Evolutionary conservation across 345 rosid genomes (phyloP).

Genomic region (Mangifera indica): DNA sequence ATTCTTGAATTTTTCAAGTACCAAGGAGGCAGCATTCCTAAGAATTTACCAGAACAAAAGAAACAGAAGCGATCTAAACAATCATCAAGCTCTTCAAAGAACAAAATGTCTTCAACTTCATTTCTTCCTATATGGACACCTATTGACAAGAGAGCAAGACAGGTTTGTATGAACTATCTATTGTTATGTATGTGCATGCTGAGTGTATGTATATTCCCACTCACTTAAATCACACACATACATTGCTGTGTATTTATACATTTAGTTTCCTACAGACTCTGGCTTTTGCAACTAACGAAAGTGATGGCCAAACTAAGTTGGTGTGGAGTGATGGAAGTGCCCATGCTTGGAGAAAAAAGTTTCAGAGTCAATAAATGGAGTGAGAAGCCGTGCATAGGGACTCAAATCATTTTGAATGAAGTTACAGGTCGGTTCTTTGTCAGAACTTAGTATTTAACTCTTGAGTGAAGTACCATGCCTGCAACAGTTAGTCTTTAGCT

Average conservation of each 20-base stretch:
- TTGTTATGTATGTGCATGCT: not conserved
- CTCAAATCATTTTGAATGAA: conserved; percentile 3
- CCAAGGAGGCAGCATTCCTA: conserved; percentile 55
- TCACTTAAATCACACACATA: not conserved
- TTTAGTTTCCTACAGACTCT: conserved; percentile 51
- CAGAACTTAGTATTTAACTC: not conserved
- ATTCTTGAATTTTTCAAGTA: conserved; percentile 77
- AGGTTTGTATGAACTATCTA: conserved; percentile 31
- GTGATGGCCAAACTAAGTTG: conserved; percentile 70
- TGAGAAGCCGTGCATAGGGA: not conserved
- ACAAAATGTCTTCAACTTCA: conserved; percentile 37
- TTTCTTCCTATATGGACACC: conserved; percentile 56
- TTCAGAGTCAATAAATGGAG: conserved; percentile 23
- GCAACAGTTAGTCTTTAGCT: conserved; percentile 7
- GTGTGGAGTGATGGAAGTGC: conserved; percentile 65
- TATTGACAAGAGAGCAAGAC: conserved; percentile 70
- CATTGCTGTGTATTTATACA: not conserved
- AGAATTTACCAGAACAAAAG: conserved; percentile 46
- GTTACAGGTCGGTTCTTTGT: conserved; percentile 19
- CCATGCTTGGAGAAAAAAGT: conserved; percentile 30
- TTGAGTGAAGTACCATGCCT: not conserved
- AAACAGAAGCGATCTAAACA: conserved; percentile 51
- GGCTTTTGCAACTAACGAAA: conserved; percentile 48
- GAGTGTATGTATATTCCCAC: not conserved
- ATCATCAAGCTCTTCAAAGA: conserved; percentile 37